Conservation (phyloP, 148 eudicot genomes). For the Rhododendron vialii region DNA sequence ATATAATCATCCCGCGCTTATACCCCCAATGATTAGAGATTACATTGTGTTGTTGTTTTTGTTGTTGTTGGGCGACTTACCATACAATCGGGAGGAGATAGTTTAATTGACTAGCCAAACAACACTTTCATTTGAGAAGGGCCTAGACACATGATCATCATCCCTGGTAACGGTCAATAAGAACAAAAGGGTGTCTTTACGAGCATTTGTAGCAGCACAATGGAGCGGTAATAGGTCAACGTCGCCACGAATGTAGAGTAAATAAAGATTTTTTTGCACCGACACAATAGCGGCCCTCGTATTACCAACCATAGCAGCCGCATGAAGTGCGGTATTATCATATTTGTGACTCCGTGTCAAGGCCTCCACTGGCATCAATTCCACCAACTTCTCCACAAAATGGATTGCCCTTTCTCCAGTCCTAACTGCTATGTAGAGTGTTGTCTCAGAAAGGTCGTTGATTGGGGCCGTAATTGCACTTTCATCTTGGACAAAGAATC, state of each 20-base stretch:
- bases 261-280: background rate
- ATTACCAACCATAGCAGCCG: background rate
- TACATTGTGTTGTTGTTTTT: no score
- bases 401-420: background rate
- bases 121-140: background rate
- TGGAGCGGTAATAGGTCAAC: background rate
- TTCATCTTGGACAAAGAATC: no score
- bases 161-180: background rate
- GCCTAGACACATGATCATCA: background rate
- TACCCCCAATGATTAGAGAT: no score
- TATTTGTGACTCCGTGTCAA: background rate
- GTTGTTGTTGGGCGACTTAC: background rate
- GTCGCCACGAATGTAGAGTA: background rate
- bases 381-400: background rate
- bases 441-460: background rate
- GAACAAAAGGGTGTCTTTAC: background rate
- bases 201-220: background rate
- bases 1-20: accelerated
- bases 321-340: background rate
- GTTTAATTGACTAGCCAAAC: background rate
- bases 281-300: background rate
- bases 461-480: background rate
- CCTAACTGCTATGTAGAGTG: background rate
- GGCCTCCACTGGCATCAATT: background rate
- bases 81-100: background rate